Conservation (phyloP, 352 stramenopile species). For the Stramenopiles sp. region DNA sequence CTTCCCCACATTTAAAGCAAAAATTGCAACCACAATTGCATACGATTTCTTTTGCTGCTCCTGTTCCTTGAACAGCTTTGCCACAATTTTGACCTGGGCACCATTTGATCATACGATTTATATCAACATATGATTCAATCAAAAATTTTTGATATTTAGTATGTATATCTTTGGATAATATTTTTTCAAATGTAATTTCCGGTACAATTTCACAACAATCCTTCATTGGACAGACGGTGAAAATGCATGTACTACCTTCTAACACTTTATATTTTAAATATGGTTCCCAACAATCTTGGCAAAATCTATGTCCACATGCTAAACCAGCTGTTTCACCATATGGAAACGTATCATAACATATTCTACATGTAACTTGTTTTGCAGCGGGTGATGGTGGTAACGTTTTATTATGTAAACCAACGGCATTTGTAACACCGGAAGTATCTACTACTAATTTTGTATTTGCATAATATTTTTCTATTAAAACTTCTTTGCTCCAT, state of each 20-base stretch:
- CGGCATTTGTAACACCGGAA: background rate
- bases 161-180: slow-evolving; percentile 44
- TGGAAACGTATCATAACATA: background rate
- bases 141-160: slow-evolving; percentile 70
- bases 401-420: background rate
- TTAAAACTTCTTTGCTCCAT: background rate
- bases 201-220: slow-evolving; percentile 75
- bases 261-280: slow-evolving; percentile 58
- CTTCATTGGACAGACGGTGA: slow-evolving; percentile 78
- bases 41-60: slow-evolving; percentile 26
- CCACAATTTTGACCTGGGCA: slow-evolving; percentile 85
- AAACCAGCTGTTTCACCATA: background rate
- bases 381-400: background rate
- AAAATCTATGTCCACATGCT: background rate
- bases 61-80: slow-evolving; percentile 65
- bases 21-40: slow-evolving; percentile 36
- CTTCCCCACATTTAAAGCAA: slow-evolving; percentile 75
- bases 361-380: background rate
- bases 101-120: slow-evolving; percentile 86
- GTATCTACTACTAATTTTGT: background rate
- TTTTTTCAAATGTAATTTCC: slow-evolving; percentile 40
- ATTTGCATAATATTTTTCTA: background rate
- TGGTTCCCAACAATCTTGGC: slow-evolving; percentile 40
- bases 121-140: slow-evolving; percentile 89
- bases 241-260: slow-evolving; percentile 75